phyloP scores from a whole-genome alignment of 768 basidiomycete genomes.

The Holtermanniella nyarrowii region DNA sequence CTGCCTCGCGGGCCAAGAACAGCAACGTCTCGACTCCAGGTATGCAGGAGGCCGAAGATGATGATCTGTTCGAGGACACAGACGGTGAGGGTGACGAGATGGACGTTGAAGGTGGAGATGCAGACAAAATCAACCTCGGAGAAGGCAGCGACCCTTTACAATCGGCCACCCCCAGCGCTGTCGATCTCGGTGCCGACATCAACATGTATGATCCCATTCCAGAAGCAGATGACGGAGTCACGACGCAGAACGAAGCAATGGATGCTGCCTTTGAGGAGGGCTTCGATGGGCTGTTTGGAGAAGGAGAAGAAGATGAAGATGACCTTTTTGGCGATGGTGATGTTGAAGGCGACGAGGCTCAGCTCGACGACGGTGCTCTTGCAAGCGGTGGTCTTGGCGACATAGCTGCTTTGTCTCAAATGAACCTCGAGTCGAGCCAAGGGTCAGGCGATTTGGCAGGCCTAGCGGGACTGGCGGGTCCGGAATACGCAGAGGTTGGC shows the following conservation, averaged over 20 bases:
- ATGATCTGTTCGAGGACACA: not conserved
- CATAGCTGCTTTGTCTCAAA: not conserved
- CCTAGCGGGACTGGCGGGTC: not conserved
- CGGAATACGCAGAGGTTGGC: not conserved
- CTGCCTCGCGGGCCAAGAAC: constrained; percentile 2
- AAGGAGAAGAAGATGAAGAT: not conserved
- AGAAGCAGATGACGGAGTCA: not conserved
- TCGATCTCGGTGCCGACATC: not conserved
- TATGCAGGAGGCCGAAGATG: constrained; percentile 4
- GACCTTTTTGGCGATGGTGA: not conserved
- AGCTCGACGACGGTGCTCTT: not conserved
- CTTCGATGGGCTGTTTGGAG: not conserved
- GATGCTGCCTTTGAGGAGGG: not conserved
- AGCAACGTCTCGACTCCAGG: constrained; percentile 4
- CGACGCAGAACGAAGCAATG: too few species aligned
- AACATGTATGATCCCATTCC: not conserved
- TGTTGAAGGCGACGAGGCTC: not conserved
- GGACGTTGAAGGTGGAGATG: not conserved
- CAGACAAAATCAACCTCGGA: not conserved
- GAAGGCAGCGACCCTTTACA: not conserved
- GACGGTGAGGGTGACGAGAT: not conserved
- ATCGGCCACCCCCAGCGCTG: not conserved
- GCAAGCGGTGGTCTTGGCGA: not conserved
- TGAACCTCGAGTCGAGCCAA: not conserved
- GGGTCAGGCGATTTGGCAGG: not conserved